Percentiles rank a stretch among this genome's conserved stretches.
Conservation (phyloP, 2,329 filamentous ascomycete species). For the Fusarium pseudonygamai region DNA sequence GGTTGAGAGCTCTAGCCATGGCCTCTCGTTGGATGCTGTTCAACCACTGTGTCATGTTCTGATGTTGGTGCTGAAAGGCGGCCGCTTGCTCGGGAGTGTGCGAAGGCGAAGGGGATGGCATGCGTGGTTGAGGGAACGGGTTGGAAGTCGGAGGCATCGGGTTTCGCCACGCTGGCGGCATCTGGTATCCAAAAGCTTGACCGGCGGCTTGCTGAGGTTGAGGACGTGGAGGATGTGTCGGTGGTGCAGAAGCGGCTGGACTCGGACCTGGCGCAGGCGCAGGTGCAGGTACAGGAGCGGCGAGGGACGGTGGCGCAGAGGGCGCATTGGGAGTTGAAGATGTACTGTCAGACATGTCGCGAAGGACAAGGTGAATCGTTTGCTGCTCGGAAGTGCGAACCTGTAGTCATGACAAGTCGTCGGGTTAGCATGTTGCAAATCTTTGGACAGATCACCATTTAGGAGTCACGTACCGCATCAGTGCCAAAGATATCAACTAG, state of each 20-base stretch:
- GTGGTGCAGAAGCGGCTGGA: conserved; percentile 37
- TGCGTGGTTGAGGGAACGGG: conserved; percentile 43
- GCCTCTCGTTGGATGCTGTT: conserved; percentile 59
- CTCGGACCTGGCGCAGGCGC: conserved; percentile 41
- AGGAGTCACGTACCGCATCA: conserved; percentile 54
- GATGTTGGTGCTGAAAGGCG: conserved; percentile 52
- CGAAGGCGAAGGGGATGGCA: conserved; percentile 46
- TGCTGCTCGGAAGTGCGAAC: conserved; percentile 57
- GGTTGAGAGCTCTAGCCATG: conserved; percentile 53
- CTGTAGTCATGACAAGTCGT: conserved; percentile 42
- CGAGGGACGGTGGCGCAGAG: conserved; percentile 19
- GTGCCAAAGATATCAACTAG: conserved; percentile 66
- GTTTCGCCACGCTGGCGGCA: conserved; percentile 45
- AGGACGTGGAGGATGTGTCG: conserved; percentile 37
- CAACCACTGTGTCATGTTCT: conserved; percentile 57
- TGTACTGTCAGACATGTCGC: conserved; percentile 49
- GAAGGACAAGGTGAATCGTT: conserved; percentile 63
- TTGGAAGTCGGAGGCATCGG: conserved; percentile 41
- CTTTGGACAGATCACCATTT: background rate
- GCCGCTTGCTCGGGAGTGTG: conserved; percentile 44
- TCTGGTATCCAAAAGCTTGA: conserved; percentile 42
- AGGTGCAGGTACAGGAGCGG: conserved; percentile 8
- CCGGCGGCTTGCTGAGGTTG: conserved; percentile 31
- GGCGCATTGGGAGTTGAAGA: conserved; percentile 37
- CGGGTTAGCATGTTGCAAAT: conserved; percentile 35